phyloP scores from a whole-genome alignment of 2,329 filamentous ascomycete species.

The Pseudofabraea citricarpa region DNA sequence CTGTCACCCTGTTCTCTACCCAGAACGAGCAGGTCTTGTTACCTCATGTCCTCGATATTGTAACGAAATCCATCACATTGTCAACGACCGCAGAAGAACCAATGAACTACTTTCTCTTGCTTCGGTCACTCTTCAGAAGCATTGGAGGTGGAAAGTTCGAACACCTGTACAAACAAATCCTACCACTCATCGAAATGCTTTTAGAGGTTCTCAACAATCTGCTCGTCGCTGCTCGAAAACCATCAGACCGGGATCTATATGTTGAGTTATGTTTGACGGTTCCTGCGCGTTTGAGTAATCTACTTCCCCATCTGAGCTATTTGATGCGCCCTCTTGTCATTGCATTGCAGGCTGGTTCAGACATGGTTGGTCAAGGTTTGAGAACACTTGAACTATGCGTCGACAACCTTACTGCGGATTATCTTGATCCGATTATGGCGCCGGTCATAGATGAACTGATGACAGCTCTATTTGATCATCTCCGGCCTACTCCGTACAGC shows the following conservation, averaged over 20 bases:
- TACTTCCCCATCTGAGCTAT: constrained; percentile 91
- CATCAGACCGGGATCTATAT: constrained; percentile 87
- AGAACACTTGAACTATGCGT: constrained; percentile 94
- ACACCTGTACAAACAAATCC: constrained; percentile 95
- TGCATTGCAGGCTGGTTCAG: constrained; percentile 82
- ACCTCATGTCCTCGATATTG: constrained; percentile 94
- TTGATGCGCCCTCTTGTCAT: constrained; percentile 98
- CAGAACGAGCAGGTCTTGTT: constrained; percentile 95
- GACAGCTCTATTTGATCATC: constrained; percentile 93
- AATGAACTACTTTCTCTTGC: constrained; percentile 95
- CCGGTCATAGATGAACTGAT: constrained; percentile 98
- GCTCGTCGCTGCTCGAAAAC: constrained; percentile 83
- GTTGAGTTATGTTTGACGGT: constrained; percentile 97
- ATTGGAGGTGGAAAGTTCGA: constrained; percentile 98
- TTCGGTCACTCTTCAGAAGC: constrained; percentile 89
- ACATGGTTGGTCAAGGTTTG: constrained; percentile 90
- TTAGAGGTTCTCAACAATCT: constrained; percentile 96
- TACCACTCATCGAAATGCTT: constrained; percentile 94
- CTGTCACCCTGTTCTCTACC: constrained; percentile 87
- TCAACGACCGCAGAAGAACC: constrained; percentile 95
- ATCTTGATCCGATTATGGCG: constrained; percentile 97
- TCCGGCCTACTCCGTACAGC: constrained; percentile 89
- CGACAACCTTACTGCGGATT: constrained; percentile 96
- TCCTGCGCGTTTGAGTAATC: constrained; percentile 86
- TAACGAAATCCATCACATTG: constrained; percentile 93